Base-by-base conservation (phyloP, 1,284 basidiomycete genomes). In the Wolfiporia cocos region DNA sequence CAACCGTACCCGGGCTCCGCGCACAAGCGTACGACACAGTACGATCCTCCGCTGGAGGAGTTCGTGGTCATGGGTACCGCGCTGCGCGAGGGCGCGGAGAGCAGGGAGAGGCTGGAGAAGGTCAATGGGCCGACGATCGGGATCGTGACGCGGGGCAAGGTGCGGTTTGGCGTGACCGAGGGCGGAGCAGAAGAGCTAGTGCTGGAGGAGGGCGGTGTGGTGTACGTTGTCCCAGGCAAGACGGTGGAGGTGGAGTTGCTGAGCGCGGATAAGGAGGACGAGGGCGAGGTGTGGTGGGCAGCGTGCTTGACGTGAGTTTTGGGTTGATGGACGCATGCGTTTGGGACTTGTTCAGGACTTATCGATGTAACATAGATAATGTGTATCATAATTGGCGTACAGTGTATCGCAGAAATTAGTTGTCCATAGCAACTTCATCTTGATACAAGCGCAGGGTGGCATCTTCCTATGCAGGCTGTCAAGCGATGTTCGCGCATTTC, bases 21-120 rank as follows among this genome's bases (percentile, higher is more conserved):
- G n/a, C 41, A 34, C 53, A 43, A 42, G 3, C 48, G 44, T 20
- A 63, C 73, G 34, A 71, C 63, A 14, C 60, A 92, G 22, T 99
- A 95, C 65, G 80, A 93, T 55, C 95, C 96, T 7, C 94, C 96
- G 0, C 85, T 95, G 53, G 82, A 84, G 26, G 95, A 98, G 61
- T 98, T 98, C 65, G 80, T 83, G n/a, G 93, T 99, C 4, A 68
- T 94, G 4, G 72, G 78, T 18, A 71, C 81, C 7, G 67, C 70
- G 33, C 59, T 95, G 11, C 53, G 56, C 2, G 50, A 62, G 2
- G 67, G 64, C 6, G 61, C 65, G 36, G 59, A 51, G 10, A 83
- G 81, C 55, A 12, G 81, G 55, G 83, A 91, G 46, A 62, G 22
- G 10, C 36, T 60, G 17, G 45, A 63, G 2, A 61, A 67, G 1